Evolutionary conservation across 352 stramenopile genomes (phyloP), one percentile per base, ranked within the genome.

Genomic region (Phytophthora nicotianae): DNA sequence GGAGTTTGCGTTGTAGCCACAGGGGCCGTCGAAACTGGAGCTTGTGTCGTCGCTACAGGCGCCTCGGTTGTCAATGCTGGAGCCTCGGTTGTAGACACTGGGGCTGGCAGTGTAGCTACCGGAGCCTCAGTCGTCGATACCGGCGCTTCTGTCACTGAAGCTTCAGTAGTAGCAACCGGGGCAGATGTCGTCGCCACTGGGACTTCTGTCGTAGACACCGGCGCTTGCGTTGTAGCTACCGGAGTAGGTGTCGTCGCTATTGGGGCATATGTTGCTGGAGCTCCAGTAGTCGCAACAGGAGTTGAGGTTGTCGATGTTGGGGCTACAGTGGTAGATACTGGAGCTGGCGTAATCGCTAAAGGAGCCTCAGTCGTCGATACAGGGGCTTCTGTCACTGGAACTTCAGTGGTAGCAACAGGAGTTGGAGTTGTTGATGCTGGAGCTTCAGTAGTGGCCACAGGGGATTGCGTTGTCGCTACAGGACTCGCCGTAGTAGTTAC

Each of bases 381-480:
- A 50, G 46, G 48, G 4, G 16, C 46, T 1, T 52, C n/a, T 17
- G 46, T 52, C 7, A n/a, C n/a, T 29, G 47, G 27, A 11, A 19
- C 17, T 54, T 54, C 33, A 14, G 33, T 57, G n/a, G n/a, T n/a
- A n/a, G n/a, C n/a, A 17, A 33, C 26, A 35, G 50, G 51, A 38
- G 9, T 4, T 37, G 7, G 2, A n/a, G n/a, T n/a, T n/a, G n/a
- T n/a, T n/a, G n/a, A n/a, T n/a, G 20, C 42, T 19, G 37, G 35
- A 1, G 26, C 23, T 10, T 32, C 6, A 24, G 46, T 52, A 16
- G 43, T 50, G 3, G 23, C 6, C 3, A 37, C 23, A 3, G 50
- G 50, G 13, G 20, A 14, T 38, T 46, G n/a, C n/a, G 20, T 32
- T 20, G 56, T 43, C 11, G 47, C 4, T 37, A 49, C 41, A 27